These are phyloP conservation scores for Geum urbanum DNA, from an alignment of 306 rosid species.

Conservation along the genomic window DNA sequence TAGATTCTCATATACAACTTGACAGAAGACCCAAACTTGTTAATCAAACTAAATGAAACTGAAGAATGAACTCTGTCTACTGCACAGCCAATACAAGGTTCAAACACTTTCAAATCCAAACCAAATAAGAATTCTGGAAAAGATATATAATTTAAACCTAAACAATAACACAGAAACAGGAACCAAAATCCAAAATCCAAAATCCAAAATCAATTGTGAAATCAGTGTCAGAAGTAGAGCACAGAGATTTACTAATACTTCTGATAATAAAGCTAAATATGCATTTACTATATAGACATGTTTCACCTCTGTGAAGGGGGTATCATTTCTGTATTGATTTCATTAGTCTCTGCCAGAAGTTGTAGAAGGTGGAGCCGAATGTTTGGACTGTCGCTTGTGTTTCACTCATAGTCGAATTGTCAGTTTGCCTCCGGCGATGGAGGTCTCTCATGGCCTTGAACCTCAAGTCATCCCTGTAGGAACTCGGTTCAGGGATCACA, in stretches of 20 bases:
- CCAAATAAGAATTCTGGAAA: too few relatives aligned
- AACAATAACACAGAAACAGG: neutral
- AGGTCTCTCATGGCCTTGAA: conserved; percentile 74
- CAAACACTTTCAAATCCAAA: neutral
- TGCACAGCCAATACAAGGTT: neutral
- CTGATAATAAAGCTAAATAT: too few relatives aligned
- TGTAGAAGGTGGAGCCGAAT: conserved; percentile 34
- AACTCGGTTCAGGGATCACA: conserved; percentile 40
- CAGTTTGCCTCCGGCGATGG: conserved; percentile 27
- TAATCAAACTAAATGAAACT: conserved; percentile 28
- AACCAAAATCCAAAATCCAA: neutral
- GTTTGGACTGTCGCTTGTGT: conserved; percentile 29
- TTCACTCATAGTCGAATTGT: conserved; percentile 36
- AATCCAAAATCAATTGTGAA: neutral
- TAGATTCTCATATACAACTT: neutral
- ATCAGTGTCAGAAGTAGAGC: neutral
- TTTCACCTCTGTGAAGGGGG: conserved; percentile 7
- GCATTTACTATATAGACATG: neutral
- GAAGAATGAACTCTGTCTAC: conserved; percentile 43
- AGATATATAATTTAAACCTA: neutral
- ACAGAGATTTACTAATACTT: neutral
- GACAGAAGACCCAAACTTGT: conserved; percentile 66
- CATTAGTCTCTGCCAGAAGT: conserved; percentile 29
- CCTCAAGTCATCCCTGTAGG: conserved; percentile 47
- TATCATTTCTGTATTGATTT: conserved; percentile 22